Percentiles rank a stretch among this genome's conserved stretches.
Conservation (phyloP, 1,284 basidiomycete species). For the Sporisorium exsertum region DNA sequence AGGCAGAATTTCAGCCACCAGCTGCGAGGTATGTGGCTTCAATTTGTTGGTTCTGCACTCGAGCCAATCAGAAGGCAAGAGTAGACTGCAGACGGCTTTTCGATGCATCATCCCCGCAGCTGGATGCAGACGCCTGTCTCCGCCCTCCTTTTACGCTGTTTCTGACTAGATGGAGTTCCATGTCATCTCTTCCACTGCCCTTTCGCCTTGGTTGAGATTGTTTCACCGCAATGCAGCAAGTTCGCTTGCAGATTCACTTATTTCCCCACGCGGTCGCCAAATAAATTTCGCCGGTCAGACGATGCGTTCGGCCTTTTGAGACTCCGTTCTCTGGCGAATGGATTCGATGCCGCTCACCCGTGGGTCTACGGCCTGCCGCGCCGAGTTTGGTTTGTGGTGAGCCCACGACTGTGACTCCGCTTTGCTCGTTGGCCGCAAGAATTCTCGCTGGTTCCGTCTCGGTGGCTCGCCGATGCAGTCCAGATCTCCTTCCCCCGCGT, state of each 20-base stretch:
- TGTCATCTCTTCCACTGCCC: no score
- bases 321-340: neutral
- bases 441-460: neutral
- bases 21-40: no score
- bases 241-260: no score
- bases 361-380: neutral
- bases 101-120: conserved; percentile 2
- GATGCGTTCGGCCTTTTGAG: neutral
- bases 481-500: no score
- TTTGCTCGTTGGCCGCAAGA: no score
- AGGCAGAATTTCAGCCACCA: no score
- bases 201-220: no score
- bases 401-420: neutral
- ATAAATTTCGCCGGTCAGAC: neutral
- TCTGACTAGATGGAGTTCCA: neutral
- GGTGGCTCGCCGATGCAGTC: neutral
- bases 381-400: no score
- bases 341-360: neutral
- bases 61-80: conserved; percentile 7
- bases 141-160: neutral
- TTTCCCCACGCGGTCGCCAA: neutral
- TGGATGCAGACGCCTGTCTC: neutral
- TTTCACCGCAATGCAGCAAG: no score
- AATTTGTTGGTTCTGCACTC: neutral
- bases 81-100: neutral